A percentile compares a stretch with the other conserved stretches of the same genome.
Conservation (phyloP, 176 grass and related monocot species). For the Elymus sibiricus region DNA sequence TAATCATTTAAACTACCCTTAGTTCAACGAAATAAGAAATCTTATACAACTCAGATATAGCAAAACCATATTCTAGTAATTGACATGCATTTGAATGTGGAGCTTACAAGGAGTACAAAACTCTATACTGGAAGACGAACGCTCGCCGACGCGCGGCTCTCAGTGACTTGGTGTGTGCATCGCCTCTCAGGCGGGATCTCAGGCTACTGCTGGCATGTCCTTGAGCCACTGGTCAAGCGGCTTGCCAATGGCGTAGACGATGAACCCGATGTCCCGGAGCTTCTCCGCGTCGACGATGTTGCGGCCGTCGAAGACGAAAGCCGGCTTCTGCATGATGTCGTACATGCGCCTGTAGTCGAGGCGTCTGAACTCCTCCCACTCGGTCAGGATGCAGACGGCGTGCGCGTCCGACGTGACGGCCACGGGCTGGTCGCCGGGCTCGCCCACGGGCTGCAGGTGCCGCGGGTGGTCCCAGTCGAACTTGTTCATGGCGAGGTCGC, state of each 20-base stretch:
- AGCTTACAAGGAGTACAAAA: too few relatives aligned
- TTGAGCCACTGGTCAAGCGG: slow-evolving; percentile 51
- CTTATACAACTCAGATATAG: too few relatives aligned
- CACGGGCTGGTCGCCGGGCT: neutral
- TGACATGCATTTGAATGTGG: too few relatives aligned
- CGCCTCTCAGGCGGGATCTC: neutral
- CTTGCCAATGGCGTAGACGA: slow-evolving; percentile 46
- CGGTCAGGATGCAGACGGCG: slow-evolving; percentile 50
- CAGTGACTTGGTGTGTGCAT: neutral
- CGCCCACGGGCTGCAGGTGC: slow-evolving; percentile 72
- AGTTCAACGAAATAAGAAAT: too few relatives aligned
- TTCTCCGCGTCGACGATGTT: slow-evolving; percentile 41
- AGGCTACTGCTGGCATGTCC: slow-evolving; percentile 41
- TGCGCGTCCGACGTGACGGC: slow-evolving; percentile 37
- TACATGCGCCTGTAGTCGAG: slow-evolving; percentile 47
- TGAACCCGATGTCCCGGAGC: slow-evolving; percentile 44
- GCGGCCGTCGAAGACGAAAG: slow-evolving; percentile 50
- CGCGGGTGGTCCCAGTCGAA: slow-evolving; percentile 82
- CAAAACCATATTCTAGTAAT: too few relatives aligned
- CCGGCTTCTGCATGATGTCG: slow-evolving; percentile 54
- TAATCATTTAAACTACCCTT: too few relatives aligned
- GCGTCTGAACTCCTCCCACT: slow-evolving; percentile 48
- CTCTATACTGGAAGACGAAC: too few relatives aligned
- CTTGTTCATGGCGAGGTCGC: slow-evolving; percentile 76
- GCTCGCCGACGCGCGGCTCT: neutral